Conservation (phyloP, 129 eudicot genomes). For the Flaveria robusta region DNA sequence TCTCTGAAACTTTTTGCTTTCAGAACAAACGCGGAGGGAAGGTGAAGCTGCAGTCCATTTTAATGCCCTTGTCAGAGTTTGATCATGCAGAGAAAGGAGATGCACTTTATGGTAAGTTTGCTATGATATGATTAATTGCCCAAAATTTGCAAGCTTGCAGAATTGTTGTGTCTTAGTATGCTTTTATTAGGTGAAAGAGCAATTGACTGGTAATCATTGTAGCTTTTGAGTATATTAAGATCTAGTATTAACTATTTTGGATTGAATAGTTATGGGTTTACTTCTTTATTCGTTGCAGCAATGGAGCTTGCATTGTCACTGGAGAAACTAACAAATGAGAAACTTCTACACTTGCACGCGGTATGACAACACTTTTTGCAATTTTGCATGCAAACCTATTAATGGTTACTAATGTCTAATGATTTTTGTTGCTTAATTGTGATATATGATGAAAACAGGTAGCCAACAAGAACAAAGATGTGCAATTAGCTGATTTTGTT, state of each 20-base stretch:
- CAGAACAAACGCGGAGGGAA: conserved; percentile 98
- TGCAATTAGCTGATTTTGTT: conserved; percentile 85
- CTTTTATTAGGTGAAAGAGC: background rate
- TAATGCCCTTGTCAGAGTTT: conserved; percentile 86
- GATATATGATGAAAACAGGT: conserved; percentile 52
- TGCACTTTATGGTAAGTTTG: conserved; percentile 75
- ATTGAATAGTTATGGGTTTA: background rate
- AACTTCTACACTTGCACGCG: conserved; percentile 76
- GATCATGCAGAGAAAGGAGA: conserved; percentile 95
- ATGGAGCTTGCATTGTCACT: conserved; percentile 96
- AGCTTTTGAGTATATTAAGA: background rate
- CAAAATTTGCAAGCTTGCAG: background rate
- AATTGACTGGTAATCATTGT: background rate
- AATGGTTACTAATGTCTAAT: conserved; percentile 2
- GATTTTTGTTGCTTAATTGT: conserved; percentile 24
- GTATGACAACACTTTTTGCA: conserved; percentile 38
- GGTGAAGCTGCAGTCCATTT: conserved; percentile 85
- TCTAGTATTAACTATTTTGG: background rate
- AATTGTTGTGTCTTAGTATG: background rate
- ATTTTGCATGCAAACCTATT: background rate
- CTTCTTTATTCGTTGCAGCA: conserved; percentile 46
- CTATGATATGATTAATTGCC: background rate
- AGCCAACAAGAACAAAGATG: conserved; percentile 71
- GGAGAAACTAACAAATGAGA: conserved; percentile 95
- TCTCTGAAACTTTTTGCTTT: background rate